Evolutionary conservation across 202 grass and related monocot genomes (phyloP).

Genomic region (Cymbopogon flexuosus): DNA sequence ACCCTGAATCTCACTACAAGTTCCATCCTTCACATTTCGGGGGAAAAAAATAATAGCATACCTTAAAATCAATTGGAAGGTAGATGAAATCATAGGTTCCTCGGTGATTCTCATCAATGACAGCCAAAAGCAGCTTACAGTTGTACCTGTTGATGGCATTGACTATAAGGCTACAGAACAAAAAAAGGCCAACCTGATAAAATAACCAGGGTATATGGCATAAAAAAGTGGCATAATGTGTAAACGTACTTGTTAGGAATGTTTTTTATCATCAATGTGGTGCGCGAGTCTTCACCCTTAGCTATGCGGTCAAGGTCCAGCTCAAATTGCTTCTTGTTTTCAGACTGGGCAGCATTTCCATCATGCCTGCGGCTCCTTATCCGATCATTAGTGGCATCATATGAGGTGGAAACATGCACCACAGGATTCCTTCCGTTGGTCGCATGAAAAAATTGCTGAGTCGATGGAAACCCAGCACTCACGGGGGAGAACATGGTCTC

Average conservation of each 20-base stretch:
- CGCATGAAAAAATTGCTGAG: constrained; percentile 45
- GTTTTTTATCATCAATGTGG: constrained; percentile 94
- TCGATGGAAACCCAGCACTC: constrained; percentile 41
- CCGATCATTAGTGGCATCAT: constrained; percentile 57
- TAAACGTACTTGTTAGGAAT: constrained; percentile 83
- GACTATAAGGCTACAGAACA: constrained; percentile 19
- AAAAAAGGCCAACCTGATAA: neutral
- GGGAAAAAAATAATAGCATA: neutral
- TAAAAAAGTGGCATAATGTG: neutral
- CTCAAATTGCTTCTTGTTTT: constrained; percentile 80
- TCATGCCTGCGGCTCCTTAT: constrained; percentile 63
- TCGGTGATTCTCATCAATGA: constrained; percentile 86
- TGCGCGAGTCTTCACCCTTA: constrained; percentile 68
- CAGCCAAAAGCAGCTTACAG: constrained; percentile 75
- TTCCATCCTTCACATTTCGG: neutral
- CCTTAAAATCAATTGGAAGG: constrained; percentile 99
- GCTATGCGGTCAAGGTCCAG: constrained; percentile 68
- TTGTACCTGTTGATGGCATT: constrained; percentile 64
- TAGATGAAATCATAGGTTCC: constrained; percentile 98
- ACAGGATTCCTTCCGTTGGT: constrained; percentile 39
- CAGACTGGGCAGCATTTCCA: constrained; percentile 46
- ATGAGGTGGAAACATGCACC: constrained; percentile 49
- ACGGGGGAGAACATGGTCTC: constrained; percentile 42
- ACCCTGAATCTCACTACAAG: neutral
- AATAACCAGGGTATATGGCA: neutral